Evolutionary conservation across 192 early-diverging fungal species (phyloP).

Genomic region (Coemansia sp.): DNA sequence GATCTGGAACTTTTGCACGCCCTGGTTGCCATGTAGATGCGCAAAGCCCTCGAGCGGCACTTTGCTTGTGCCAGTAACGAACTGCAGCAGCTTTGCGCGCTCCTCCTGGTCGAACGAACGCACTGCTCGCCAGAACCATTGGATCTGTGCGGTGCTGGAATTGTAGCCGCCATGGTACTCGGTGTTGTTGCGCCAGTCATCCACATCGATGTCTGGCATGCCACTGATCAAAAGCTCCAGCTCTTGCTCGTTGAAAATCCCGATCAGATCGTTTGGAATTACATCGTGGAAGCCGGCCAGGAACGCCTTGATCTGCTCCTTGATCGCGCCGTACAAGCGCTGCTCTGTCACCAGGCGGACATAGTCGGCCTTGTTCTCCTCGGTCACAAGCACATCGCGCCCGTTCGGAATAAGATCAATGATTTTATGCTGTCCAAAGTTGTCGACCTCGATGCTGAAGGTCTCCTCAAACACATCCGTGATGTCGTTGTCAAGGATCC

Average conservation of each 20-base stretch:
- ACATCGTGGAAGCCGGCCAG: constrained; percentile 94
- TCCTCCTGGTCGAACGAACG: constrained; percentile 97
- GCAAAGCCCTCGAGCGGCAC: constrained; percentile 96
- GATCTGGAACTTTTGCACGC: constrained; percentile 98
- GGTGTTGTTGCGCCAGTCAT: constrained; percentile 99
- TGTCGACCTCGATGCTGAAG: constrained; percentile 90
- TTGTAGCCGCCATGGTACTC: constrained; percentile 94
- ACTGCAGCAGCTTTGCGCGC: constrained; percentile 95
- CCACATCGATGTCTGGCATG: constrained; percentile 97
- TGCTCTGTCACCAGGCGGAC: constrained; percentile 92
- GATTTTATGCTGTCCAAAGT: constrained; percentile 84
- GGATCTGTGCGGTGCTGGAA: constrained; percentile 82
- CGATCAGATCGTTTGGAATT: constrained; percentile 87
- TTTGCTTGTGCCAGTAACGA: constrained; percentile 96
- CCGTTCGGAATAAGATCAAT: constrained; percentile 89
- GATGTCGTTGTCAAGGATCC: constrained; percentile 98
- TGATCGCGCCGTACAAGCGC: constrained; percentile 85
- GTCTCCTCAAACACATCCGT: constrained; percentile 93
- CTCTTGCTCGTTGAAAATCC: constrained; percentile 99
- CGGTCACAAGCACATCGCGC: constrained; percentile 85
- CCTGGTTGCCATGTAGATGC: constrained; percentile 87
- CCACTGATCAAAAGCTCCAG: constrained; percentile 97
- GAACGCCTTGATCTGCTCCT: constrained; percentile 93
- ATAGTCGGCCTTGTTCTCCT: constrained; percentile 97
- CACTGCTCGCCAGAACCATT: constrained; percentile 99